A percentile compares a stretch with the other conserved stretches of the same genome.
Evolutionary conservation across 1,139 yeast genomes (phyloP).

Genomic region (Geotrichum cucujoidarum): DNA sequence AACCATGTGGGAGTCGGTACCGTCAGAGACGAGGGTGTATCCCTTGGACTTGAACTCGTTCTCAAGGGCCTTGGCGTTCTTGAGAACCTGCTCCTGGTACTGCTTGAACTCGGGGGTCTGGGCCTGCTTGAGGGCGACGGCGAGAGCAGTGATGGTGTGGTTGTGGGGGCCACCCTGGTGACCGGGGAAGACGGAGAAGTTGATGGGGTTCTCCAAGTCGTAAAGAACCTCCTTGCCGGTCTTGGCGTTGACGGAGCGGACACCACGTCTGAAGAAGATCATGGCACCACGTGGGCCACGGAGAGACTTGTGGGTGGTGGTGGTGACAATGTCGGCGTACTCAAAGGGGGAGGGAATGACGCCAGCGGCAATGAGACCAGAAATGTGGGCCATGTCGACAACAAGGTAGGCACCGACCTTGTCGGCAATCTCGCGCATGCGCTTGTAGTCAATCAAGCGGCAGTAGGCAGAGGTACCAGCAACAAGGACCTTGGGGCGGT

Average conservation of each 20-base stretch:
- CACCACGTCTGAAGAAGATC: conserved; percentile 92
- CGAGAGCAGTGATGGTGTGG: conserved; percentile 92
- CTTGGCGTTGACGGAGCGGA: conserved; percentile 69
- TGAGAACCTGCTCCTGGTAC: conserved; percentile 77
- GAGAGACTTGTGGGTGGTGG: conserved; percentile 93
- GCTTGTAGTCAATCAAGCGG: conserved; percentile 81
- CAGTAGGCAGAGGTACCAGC: conserved; percentile 98
- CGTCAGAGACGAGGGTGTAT: conserved; percentile 78
- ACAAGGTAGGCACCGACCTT: conserved; percentile 88
- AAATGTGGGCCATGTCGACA: conserved; percentile 95
- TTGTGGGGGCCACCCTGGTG: conserved; percentile 99
- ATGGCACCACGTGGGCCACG: conserved; percentile 99
- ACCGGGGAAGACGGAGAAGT: conserved; percentile 96
- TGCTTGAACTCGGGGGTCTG: conserved; percentile 76
- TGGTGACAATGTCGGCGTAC: conserved; percentile 91
- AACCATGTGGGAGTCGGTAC: conserved; percentile 92
- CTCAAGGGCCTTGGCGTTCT: conserved; percentile 76
- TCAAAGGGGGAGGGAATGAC: conserved; percentile 92
- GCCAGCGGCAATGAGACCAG: conserved; percentile 90
- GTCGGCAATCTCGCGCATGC: conserved; percentile 86
- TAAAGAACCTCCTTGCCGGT: conserved; percentile 83
- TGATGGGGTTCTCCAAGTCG: conserved; percentile 84
- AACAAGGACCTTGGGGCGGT: conserved; percentile 90
- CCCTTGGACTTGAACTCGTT: conserved; percentile 61
- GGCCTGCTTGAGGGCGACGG: conserved; percentile 92